phyloP scores from a whole-genome alignment of 805 yeast genomes.

The Candida patagonica region DNA sequence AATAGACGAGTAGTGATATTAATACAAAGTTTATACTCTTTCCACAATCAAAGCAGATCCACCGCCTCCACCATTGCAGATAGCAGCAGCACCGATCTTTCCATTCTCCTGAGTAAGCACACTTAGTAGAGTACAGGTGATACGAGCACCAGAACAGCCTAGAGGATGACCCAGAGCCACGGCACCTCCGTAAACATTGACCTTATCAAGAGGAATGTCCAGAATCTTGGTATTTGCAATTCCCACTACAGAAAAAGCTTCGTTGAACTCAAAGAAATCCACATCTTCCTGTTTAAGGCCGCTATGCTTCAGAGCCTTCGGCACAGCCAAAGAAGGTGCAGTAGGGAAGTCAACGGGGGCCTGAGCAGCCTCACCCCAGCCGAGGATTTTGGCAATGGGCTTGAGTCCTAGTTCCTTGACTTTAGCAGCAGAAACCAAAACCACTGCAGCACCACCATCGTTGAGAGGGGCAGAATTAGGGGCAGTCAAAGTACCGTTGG shows the following conservation, averaged over 20 bases:
- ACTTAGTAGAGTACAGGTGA: slow-evolving; percentile 75
- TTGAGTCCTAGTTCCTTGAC: slow-evolving; percentile 75
- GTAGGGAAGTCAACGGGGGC: slow-evolving; percentile 92
- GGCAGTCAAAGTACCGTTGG: slow-evolving; percentile 94
- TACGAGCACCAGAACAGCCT: slow-evolving; percentile 92
- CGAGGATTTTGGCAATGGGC: slow-evolving; percentile 81
- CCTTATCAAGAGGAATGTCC: slow-evolving; percentile 54
- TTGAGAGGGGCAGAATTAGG: slow-evolving; percentile 94
- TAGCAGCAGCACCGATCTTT: slow-evolving; percentile 87
- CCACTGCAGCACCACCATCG: slow-evolving; percentile 96
- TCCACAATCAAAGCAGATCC: slow-evolving; percentile 90
- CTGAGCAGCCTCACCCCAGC: slow-evolving; percentile 99
- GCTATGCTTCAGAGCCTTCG: slow-evolving; percentile 91
- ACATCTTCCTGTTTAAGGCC: slow-evolving; percentile 53
- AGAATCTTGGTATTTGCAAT: slow-evolving; percentile 72
- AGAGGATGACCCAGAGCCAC: slow-evolving; percentile 93
- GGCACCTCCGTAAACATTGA: slow-evolving; percentile 92
- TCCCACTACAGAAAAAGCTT: slow-evolving; percentile 96
- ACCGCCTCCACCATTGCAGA: slow-evolving; percentile 99
- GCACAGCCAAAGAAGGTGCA: slow-evolving; percentile 90
- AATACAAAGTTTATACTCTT: slow-evolving; percentile 34
- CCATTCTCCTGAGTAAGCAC: slow-evolving; percentile 80
- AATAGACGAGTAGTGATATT: too few species aligned
- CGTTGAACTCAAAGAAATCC: slow-evolving; percentile 92
- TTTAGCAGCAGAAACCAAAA: slow-evolving; percentile 77